Conservation (phyloP, 2,329 filamentous ascomycete species). For the Elsinoe arachidis region DNA sequence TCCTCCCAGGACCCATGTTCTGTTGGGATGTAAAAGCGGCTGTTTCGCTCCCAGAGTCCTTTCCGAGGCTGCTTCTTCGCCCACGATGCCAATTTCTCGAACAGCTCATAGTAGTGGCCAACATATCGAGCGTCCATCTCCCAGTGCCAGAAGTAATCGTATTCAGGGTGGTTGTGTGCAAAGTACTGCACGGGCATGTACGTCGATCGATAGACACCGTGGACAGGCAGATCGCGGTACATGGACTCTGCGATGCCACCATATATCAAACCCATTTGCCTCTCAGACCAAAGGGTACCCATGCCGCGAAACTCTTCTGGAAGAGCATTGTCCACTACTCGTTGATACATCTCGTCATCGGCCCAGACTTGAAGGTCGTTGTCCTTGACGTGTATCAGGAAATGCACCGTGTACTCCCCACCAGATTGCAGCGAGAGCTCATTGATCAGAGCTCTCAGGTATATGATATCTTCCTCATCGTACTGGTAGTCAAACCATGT, state of each 20-base stretch:
- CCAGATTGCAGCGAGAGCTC: conserved; percentile 71
- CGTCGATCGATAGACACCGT: conserved; percentile 62
- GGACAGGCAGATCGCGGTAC: conserved; percentile 55
- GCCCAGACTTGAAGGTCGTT: conserved; percentile 72
- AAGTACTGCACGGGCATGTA: conserved; percentile 96
- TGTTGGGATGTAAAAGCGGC: conserved; percentile 66
- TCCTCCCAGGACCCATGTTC: conserved; percentile 65
- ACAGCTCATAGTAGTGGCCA: conserved; percentile 77
- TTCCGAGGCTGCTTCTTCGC: conserved; percentile 58
- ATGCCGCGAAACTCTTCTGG: conserved; percentile 43
- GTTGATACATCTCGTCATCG: conserved; percentile 63
- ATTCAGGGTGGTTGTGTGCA: conserved; percentile 77
- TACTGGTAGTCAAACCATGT: conserved; percentile 76
- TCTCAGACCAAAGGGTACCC: conserved; percentile 45
- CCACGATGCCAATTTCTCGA: conserved; percentile 59
- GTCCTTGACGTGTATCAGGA: conserved; percentile 78
- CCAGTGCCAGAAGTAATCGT: conserved; percentile 90
- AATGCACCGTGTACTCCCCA: conserved; percentile 74
- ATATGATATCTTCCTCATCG: conserved; percentile 70
- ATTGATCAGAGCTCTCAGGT: conserved; percentile 70
- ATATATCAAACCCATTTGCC: conserved; percentile 48
- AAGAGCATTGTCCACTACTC: conserved; percentile 46
- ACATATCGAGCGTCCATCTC: conserved; percentile 90
- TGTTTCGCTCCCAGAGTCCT: conserved; percentile 68
- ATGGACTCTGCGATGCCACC: conserved; percentile 41